Evolutionary conservation across 768 basidiomycete genomes (phyloP).

Genomic region (Boletus rubropictus): DNA sequence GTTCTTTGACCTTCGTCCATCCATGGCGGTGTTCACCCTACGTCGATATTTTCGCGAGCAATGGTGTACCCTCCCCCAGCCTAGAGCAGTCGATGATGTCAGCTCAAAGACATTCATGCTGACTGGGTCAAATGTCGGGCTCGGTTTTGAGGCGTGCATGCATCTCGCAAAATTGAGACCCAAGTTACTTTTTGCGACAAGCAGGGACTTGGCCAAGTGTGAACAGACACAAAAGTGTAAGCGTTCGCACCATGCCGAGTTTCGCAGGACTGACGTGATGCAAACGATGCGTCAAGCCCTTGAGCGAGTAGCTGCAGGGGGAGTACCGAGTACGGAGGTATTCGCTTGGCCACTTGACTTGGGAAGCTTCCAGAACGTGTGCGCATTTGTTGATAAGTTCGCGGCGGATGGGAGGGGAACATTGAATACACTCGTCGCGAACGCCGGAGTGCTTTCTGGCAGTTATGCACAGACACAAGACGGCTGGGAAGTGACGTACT

Average conservation of each 20-base stretch:
- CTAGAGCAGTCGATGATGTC: conserved; percentile 28
- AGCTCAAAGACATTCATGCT: conserved; percentile 46
- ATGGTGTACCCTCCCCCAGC: conserved; percentile 16
- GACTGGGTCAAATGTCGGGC: conserved; percentile 44
- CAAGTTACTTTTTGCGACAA: conserved; percentile 30
- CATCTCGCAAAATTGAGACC: conserved; percentile 32
- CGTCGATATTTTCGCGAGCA: conserved; percentile 22
- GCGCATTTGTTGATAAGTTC: conserved; percentile 30
- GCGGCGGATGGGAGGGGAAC: conserved; percentile 13
- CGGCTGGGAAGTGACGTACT: conserved; percentile 44
- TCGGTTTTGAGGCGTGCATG: conserved; percentile 28
- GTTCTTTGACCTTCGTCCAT: background rate
- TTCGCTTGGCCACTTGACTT: conserved; percentile 33
- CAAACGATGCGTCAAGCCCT: conserved; percentile 9
- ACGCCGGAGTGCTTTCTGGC: conserved; percentile 21
- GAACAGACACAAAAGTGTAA: conserved; percentile 17
- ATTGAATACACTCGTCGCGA: conserved; percentile 30
- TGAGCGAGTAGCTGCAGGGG: conserved; percentile 7
- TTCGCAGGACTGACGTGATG: background rate
- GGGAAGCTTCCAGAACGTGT: conserved; percentile 28
- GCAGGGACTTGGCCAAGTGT: conserved; percentile 29
- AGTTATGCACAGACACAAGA: conserved; percentile 34
- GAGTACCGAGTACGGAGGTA: conserved; percentile 10
- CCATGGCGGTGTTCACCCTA: conserved; percentile 13
- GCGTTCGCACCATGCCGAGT: background rate